These are phyloP conservation scores for Lepidium didymum DNA, from an alignment of 345 rosid genomes.

Conservation along the genomic window DNA sequence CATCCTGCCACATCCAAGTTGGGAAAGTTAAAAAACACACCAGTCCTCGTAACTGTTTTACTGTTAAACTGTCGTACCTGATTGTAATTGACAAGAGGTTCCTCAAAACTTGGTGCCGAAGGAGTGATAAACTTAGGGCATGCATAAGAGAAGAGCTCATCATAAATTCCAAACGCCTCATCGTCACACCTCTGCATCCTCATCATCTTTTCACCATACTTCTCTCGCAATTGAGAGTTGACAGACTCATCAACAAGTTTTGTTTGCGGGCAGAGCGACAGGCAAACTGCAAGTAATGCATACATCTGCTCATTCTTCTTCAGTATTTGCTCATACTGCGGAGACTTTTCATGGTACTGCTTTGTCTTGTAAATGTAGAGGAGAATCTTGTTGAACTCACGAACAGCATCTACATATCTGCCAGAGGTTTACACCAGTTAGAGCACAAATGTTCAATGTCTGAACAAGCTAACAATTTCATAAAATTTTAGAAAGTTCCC, in stretches of 20 bases:
- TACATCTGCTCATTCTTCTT: conserved; percentile 99
- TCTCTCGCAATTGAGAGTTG: conserved; percentile 77
- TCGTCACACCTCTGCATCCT: conserved; percentile 92
- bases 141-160: conserved; percentile 97
- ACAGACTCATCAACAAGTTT: conserved; percentile 93
- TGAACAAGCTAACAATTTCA: neutral
- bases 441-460: neutral
- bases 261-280: conserved; percentile 90
- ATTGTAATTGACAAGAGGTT: conserved; percentile 90
- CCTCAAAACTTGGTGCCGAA: conserved; percentile 87
- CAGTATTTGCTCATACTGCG: conserved; percentile 89
- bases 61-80: conserved; percentile 42
- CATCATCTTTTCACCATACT: conserved; percentile 95
- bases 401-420: conserved; percentile 92
- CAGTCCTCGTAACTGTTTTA: neutral
- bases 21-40: neutral
- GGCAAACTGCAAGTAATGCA: conserved; percentile 78
- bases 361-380: conserved; percentile 88
- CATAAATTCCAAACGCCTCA: conserved; percentile 73
- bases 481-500: neutral
- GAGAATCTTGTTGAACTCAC: conserved; percentile 92
- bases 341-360: conserved; percentile 85
- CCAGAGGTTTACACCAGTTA: neutral
- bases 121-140: conserved; percentile 98
- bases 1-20: conserved; percentile 51